Evolutionary conservation across 169 alveolate genomes (phyloP).

Genomic region (Plasmodium ovale): DNA sequence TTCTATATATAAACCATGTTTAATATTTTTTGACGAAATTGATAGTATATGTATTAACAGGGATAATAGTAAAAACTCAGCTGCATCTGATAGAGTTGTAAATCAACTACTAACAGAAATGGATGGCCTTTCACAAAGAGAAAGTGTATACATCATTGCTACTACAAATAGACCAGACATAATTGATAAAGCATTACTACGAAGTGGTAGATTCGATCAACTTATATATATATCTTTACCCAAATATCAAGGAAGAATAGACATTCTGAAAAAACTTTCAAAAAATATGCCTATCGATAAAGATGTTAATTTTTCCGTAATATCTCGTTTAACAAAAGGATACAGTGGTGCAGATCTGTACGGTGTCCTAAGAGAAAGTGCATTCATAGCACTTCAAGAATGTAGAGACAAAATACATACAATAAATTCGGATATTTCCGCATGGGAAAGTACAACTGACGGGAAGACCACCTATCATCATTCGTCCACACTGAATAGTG

Average conservation of each 20-base stretch:
- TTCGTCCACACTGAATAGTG: no score
- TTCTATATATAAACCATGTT: slow-evolving; percentile 97
- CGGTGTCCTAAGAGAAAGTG: slow-evolving; percentile 95
- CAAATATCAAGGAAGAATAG: slow-evolving; percentile 91
- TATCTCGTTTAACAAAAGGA: slow-evolving; percentile 91
- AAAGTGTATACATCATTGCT: slow-evolving; percentile 97
- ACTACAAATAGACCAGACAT: slow-evolving; percentile 99
- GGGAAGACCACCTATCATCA: neutral
- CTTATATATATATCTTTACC: slow-evolving; percentile 98
- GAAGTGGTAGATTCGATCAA: slow-evolving; percentile 95
- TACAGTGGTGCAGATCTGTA: slow-evolving; percentile 98
- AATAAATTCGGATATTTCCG: neutral
- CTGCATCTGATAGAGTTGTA: slow-evolving; percentile 97
- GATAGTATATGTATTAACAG: slow-evolving; percentile 97
- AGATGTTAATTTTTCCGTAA: slow-evolving; percentile 82
- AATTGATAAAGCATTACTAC: slow-evolving; percentile 98
- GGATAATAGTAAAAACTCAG: slow-evolving; percentile 86
- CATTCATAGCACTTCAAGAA: slow-evolving; percentile 88
- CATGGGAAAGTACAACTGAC: neutral
- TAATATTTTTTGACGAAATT: slow-evolving; percentile 98
- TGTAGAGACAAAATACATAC: slow-evolving; percentile 68
- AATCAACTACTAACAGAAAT: slow-evolving; percentile 98
- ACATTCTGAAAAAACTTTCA: slow-evolving; percentile 91
- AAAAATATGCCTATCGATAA: slow-evolving; percentile 91
- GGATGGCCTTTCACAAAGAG: slow-evolving; percentile 95